Conservation (phyloP, 2,329 filamentous ascomycete genomes). For the Alternaria panax region DNA sequence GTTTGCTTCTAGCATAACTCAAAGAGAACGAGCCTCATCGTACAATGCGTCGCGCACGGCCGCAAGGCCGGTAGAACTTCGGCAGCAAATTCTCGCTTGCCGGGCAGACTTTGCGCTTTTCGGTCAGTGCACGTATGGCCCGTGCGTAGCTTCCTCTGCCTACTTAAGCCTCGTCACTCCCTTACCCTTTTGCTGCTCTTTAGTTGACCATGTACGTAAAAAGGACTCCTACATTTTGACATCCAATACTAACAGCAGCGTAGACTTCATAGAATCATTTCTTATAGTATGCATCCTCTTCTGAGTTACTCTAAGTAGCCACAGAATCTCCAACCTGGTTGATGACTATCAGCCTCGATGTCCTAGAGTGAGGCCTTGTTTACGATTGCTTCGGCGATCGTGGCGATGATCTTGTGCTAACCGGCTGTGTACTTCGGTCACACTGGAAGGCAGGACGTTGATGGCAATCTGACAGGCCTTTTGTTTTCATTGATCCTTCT, state of each 20-base stretch:
- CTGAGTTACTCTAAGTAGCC: slow-evolving; percentile 92
- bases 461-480: slow-evolving; percentile 82
- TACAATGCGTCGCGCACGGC: background rate
- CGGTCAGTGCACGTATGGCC: background rate
- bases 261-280: slow-evolving; percentile 62
- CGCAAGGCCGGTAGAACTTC: background rate
- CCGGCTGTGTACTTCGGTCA: slow-evolving; percentile 77
- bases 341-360: slow-evolving; percentile 85
- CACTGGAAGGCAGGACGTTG: slow-evolving; percentile 78
- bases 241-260: background rate
- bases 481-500: slow-evolving; percentile 45
- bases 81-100: background rate
- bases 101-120: background rate
- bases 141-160: background rate
- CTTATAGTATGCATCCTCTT: slow-evolving; percentile 93
- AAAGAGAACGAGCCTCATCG: slow-evolving; percentile 1
- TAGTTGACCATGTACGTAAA: no score
- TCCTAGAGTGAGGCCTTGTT: slow-evolving; percentile 83
- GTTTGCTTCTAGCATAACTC: no score
- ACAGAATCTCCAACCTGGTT: slow-evolving; percentile 90
- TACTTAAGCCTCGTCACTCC: background rate
- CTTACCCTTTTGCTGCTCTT: no score
- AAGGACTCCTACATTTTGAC: no score
- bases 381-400: slow-evolving; percentile 77
- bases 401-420: slow-evolving; percentile 94